These are phyloP conservation scores for Umbelopsis vinacea DNA, from an alignment of 192 early-diverging fungal species.

Conservation along the genomic window DNA sequence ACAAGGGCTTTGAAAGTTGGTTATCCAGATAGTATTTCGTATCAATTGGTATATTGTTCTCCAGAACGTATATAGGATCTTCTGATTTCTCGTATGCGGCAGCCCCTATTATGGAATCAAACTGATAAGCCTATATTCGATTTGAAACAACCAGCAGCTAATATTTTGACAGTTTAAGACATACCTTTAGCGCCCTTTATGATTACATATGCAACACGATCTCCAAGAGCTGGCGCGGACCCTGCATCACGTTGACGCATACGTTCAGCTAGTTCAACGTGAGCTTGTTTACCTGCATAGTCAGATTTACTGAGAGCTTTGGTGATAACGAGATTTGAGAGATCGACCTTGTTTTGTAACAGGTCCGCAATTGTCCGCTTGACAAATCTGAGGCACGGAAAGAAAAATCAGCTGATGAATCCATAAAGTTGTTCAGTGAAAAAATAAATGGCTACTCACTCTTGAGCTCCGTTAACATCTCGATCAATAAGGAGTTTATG, in stretches of 20 bases:
- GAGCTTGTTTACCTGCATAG: slow-evolving; percentile 94
- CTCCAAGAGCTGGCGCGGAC: slow-evolving; percentile 93
- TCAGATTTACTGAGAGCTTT: slow-evolving; percentile 96
- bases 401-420: not conserved
- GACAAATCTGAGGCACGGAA: slow-evolving; percentile 60
- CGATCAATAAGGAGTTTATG: slow-evolving; percentile 90
- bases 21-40: slow-evolving; percentile 97
- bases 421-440: not conserved
- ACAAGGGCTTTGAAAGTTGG: slow-evolving; percentile 91
- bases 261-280: slow-evolving; percentile 92
- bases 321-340: slow-evolving; percentile 95
- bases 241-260: slow-evolving; percentile 97
- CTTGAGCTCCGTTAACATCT: slow-evolving; percentile 84
- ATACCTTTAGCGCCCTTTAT: slow-evolving; percentile 77
- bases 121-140: not conserved
- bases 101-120: slow-evolving; percentile 49
- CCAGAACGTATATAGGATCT: slow-evolving; percentile 97
- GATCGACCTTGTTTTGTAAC: slow-evolving; percentile 95
- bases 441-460: slow-evolving; percentile 39
- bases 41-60: slow-evolving; percentile 98
- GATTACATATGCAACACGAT: slow-evolving; percentile 97
- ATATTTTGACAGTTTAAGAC: slow-evolving; percentile 6
- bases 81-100: slow-evolving; percentile 97
- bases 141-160: not conserved
- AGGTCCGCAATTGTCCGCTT: slow-evolving; percentile 91